Base-by-base conservation (phyloP, 495 filamentous ascomycete species). In the Penicillium steckii region DNA sequence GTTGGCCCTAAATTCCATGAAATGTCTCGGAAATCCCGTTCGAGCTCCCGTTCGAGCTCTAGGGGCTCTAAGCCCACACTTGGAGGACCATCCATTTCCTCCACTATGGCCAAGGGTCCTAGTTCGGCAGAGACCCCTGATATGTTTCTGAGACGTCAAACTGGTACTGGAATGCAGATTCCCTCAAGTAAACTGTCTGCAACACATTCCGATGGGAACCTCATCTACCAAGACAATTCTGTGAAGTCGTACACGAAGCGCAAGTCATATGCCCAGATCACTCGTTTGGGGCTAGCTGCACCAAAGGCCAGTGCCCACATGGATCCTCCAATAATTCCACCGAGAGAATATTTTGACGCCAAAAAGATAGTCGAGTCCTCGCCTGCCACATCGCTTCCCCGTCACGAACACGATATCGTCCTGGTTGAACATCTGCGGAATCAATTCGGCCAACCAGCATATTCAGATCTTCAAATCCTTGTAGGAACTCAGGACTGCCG, bases 391-490 rank as follows among this genome's bases (percentile, higher is more conserved):
- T 37, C n/a, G n/a, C n/a, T n/a, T n/a, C n/a, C n/a, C n/a, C n/a
- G n/a, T n/a, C n/a, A n/a, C n/a, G n/a, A n/a, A n/a, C n/a, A n/a
- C n/a, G n/a, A n/a, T n/a, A n/a, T n/a, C n/a, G n/a, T n/a, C n/a
- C n/a, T 37, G 7, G 2, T 17, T 6, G 33, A 17, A 7, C 15
- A 37, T 5, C 33, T 37, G 15, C 33, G 33, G n/a, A 15, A n/a
- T 37, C 33, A 37, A 17, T 37, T 37, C 33, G 33, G 33, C 33
- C 15, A 37, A 7, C 33, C 33, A 17, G 33, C 15, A 12, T 37
- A 37, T 17, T 37, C 33, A 2, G 33, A 37, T 15, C 7, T 37
- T 8, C 33, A 37, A 8, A 32, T 64, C 63, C 9, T 41, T 66
- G 3, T 30, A 44, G 13, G 29, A 10, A 6, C 29, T 25, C 18